These are phyloP conservation scores for Fusarium proliferatum DNA, from an alignment of 2,329 filamentous ascomycete species.

Conservation along the genomic window DNA sequence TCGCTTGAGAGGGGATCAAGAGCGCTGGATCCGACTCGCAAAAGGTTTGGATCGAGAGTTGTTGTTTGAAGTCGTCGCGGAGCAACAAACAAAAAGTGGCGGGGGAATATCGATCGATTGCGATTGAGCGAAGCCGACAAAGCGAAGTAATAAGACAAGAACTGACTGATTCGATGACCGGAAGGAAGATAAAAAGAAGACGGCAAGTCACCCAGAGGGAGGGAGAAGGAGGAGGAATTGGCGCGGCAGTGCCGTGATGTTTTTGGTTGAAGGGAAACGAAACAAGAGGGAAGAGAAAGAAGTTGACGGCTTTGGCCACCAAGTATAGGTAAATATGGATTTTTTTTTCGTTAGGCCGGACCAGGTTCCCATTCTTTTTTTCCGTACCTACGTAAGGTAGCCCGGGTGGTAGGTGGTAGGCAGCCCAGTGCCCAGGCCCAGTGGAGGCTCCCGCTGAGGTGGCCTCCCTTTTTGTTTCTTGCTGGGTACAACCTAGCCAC, in stretches of 20 bases:
- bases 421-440: background rate
- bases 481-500: conserved; percentile 23
- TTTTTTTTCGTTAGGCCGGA: conserved; percentile 40
- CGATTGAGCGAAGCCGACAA: conserved; percentile 35
- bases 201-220: conserved; percentile 54
- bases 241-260: conserved; percentile 58
- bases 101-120: conserved; percentile 40
- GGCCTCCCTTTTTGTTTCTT: conserved; percentile 13
- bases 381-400: background rate
- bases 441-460: conserved; percentile 13
- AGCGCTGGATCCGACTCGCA: conserved; percentile 9
- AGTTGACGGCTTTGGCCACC: conserved; percentile 33
- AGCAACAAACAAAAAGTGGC: conserved; percentile 36
- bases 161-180: conserved; percentile 49
- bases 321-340: conserved; percentile 35
- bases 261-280: conserved; percentile 45
- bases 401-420: background rate
- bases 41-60: conserved; percentile 13
- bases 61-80: conserved; percentile 26
- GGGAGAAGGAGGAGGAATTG: conserved; percentile 52
- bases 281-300: conserved; percentile 37
- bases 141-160: conserved; percentile 47
- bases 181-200: conserved; percentile 50
- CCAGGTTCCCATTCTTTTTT: conserved; percentile 16
- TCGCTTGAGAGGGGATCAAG: conserved; percentile 13